These are phyloP conservation scores for Citrus mangshanensis DNA, from an alignment of 345 rosid species.

Conservation along the genomic window DNA sequence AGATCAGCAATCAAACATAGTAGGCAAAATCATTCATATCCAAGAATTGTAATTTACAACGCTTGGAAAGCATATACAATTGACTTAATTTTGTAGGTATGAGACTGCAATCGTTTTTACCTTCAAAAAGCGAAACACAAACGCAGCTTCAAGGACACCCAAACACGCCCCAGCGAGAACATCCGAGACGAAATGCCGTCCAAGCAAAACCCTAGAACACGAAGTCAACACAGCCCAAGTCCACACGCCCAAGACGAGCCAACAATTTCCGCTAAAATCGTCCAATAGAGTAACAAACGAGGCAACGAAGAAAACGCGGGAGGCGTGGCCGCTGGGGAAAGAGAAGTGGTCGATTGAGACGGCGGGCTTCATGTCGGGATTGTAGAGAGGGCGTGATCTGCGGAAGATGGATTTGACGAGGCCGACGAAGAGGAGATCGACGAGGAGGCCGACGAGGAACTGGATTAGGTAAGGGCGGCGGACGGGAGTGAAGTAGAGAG, in stretches of 20 bases:
- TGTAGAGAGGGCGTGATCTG: conserved; percentile 82
- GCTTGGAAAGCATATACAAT: neutral
- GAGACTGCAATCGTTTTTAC: conserved; percentile 16
- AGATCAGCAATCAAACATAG: neutral
- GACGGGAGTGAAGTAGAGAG: conserved; percentile 38
- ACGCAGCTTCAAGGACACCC: conserved; percentile 62
- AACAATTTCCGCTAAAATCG: neutral
- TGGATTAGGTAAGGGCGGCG: conserved; percentile 46
- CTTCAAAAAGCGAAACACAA: conserved; percentile 43
- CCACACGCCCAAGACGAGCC: conserved; percentile 35
- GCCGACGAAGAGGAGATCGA: conserved; percentile 71
- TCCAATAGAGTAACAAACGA: conserved; percentile 34
- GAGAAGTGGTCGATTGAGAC: conserved; percentile 77
- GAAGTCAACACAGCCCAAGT: conserved; percentile 72
- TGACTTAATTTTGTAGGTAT: neutral
- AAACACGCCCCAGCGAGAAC: conserved; percentile 66
- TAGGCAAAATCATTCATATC: neutral
- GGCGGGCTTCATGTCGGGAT: conserved; percentile 70
- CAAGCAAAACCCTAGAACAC: conserved; percentile 72
- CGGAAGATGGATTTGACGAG: conserved; percentile 67
- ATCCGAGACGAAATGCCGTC: conserved; percentile 70
- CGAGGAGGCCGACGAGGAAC: conserved; percentile 76
- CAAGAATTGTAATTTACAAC: conserved; percentile 14
- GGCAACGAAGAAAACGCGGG: conserved; percentile 74
- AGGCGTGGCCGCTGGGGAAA: conserved; percentile 94